Percentiles rank a stretch among this genome's conserved stretches.
Evolutionary conservation across 441 rosid genomes (phyloP).

Genomic region (Isatis lusitanica): DNA sequence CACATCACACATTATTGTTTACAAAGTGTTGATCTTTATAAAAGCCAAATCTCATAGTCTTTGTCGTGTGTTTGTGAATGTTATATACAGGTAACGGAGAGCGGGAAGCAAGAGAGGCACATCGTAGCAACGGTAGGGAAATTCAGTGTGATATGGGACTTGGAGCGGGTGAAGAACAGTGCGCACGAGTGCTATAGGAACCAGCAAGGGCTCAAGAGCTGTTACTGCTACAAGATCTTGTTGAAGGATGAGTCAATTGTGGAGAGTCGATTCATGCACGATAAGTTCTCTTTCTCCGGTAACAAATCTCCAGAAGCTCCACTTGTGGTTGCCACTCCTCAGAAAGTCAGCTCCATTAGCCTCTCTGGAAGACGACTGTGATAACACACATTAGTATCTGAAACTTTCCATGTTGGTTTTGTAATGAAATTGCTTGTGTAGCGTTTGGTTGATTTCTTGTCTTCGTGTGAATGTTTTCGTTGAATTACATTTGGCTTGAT

Average conservation of each 20-base stretch:
- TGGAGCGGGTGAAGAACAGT: conserved; percentile 72
- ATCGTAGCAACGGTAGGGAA: conserved; percentile 73
- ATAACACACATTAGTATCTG: conserved; percentile 12
- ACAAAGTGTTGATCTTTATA: neutral
- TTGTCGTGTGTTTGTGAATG: conserved; percentile 1
- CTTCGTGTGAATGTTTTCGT: conserved; percentile 13
- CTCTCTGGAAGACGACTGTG: conserved; percentile 54
- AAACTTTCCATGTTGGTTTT: conserved; percentile 4
- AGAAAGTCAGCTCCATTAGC: conserved; percentile 76
- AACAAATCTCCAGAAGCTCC: conserved; percentile 73
- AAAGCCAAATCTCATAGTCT: conserved; percentile 11
- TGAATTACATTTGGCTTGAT: neutral
- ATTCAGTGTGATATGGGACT: conserved; percentile 78
- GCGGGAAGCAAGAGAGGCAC: conserved; percentile 72
- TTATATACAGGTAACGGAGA: conserved; percentile 59
- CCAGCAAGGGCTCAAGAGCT: conserved; percentile 76
- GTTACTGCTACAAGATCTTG: conserved; percentile 72
- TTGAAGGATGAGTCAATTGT: conserved; percentile 74
- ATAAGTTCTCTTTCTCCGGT: conserved; percentile 53
- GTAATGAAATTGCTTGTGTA: conserved; percentile 7
- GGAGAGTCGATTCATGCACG: conserved; percentile 78
- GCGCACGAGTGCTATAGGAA: conserved; percentile 62
- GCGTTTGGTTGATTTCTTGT: conserved; percentile 2
- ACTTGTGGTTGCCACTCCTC: conserved; percentile 75
- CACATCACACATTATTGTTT: neutral